Evolutionary conservation across 2,329 filamentous ascomycete species (phyloP), one percentile per base, ranked within the genome.

Genomic region (Epichloe aotearoae): DNA sequence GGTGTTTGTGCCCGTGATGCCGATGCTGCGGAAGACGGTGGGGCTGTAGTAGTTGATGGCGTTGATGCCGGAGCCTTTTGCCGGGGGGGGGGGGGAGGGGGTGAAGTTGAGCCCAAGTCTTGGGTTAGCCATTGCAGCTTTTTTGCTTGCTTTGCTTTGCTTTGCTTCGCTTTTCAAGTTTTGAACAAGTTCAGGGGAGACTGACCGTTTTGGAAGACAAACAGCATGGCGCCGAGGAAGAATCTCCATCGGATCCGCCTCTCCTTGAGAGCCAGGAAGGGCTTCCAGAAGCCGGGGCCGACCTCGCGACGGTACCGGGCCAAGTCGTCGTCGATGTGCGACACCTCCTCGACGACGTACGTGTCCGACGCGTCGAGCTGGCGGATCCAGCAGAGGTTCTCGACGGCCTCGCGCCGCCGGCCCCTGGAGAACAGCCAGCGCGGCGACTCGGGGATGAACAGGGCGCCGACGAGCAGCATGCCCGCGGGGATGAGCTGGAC

Each of bases 131-230:
- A 37, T 8, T 2, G 23, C 23, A 26, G 23, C 2, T 23, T 7
- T 23, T 23, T 26, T 26, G 5, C 4, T 5, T 5, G 20, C 5
- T 23, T 20, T 23, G 23, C 5, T n/a, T n/a, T n/a, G 19, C 19
- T 19, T 23, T 23, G 23, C 23, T 26, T 26, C 20, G 23, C 23
- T 23, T 23, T 26, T 26, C 23, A 26, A 26, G 23, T 26, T 26
- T 26, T 23, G 23, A 19, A 19, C 19, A 19, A 19, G 19, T 19
- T 19, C 19, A 3, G 19, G 12, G 36, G 6, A 6, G 12, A 23
- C 63, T 57, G 59, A 47, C 82, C 82, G 58, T 91, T 91, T 66
- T 91, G 86, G 75, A 82, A 88, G 49, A 90, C 70, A 72, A 90
- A 90, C 19, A 91, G 73, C 59, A 86, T 77, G 50, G 77, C 77